phyloP scores from a whole-genome alignment of 2,329 filamentous ascomycete genomes.

The Aureobasidium zeae region DNA sequence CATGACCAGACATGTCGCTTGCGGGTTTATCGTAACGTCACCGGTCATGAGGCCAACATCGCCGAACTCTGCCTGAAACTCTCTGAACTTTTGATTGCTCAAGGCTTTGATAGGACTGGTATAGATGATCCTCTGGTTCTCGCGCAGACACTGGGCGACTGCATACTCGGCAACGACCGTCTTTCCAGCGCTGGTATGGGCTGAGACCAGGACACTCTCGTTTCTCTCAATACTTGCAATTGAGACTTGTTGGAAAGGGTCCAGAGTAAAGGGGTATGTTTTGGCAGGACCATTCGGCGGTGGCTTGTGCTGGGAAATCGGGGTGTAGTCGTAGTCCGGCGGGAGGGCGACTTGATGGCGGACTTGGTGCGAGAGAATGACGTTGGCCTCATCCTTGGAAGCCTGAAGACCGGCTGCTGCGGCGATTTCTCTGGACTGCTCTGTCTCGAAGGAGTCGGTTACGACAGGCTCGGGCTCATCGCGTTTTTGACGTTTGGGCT shows the following conservation, averaged over 20 bases:
- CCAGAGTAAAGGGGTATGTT: constrained; percentile 79
- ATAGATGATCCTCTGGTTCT: constrained; percentile 97
- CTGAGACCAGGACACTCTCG: constrained; percentile 92
- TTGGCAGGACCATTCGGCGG: constrained; percentile 70
- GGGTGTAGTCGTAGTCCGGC: constrained; percentile 75
- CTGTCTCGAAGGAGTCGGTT: constrained; percentile 89
- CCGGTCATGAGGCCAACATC: constrained; percentile 98
- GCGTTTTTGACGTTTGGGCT: constrained; percentile 55
- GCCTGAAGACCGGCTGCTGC: constrained; percentile 61
- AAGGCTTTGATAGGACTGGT: constrained; percentile 98
- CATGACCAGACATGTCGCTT: constrained; percentile 96
- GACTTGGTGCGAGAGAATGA: constrained; percentile 92
- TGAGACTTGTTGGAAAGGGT: constrained; percentile 93
- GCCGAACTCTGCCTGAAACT: constrained; percentile 90
- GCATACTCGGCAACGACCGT: constrained; percentile 98
- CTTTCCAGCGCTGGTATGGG: constrained; percentile 95
- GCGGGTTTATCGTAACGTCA: constrained; percentile 98
- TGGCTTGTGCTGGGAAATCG: constrained; percentile 90
- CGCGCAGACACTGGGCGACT: constrained; percentile 91
- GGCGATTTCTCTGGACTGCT: constrained; percentile 82
- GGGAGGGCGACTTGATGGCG: constrained; percentile 95
- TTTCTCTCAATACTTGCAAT: constrained; percentile 92
- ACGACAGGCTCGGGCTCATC: constrained; percentile 70
- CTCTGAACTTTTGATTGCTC: constrained; percentile 97
- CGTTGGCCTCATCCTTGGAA: constrained; percentile 55